Evolutionary conservation across 2,329 filamentous ascomycete genomes (phyloP).

Genomic region (Aureobasidium sp.): DNA sequence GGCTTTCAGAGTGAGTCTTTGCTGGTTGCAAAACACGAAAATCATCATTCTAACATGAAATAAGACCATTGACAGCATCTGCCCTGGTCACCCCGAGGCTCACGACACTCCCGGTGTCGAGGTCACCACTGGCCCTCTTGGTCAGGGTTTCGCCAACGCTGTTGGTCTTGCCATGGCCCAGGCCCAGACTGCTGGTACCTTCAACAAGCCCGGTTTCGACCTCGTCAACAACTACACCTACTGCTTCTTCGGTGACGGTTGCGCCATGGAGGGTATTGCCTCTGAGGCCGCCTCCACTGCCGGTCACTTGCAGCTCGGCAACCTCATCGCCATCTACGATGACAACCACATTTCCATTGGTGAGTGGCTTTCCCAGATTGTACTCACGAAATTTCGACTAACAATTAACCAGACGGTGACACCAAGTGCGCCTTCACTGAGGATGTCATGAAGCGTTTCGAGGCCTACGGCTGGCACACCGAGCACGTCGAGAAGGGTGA

Average conservation of each 20-base stretch:
- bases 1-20: slow-evolving; percentile 76
- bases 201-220: slow-evolving; percentile 94
- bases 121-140: slow-evolving; percentile 95
- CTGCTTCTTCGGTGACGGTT: slow-evolving; percentile 94
- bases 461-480: slow-evolving; percentile 95
- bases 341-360: slow-evolving; percentile 94
- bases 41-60: slow-evolving; percentile 4
- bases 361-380: slow-evolving; percentile 28
- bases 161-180: slow-evolving; percentile 97
- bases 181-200: slow-evolving; percentile 78
- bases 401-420: slow-evolving; percentile 61
- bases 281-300: slow-evolving; percentile 86
- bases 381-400: background rate
- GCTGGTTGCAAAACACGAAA: slow-evolving; percentile 15
- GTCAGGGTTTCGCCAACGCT: slow-evolving; percentile 94
- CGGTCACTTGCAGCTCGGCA: slow-evolving; percentile 94
- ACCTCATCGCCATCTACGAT: slow-evolving; percentile 94
- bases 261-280: slow-evolving; percentile 96
- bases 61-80: slow-evolving; percentile 66
- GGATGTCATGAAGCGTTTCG: slow-evolving; percentile 89
- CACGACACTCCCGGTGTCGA: slow-evolving; percentile 96
- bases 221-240: slow-evolving; percentile 97
- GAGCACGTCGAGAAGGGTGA: slow-evolving; percentile 80
- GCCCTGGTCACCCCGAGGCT: slow-evolving; percentile 90
- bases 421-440: slow-evolving; percentile 96